Evolutionary conservation across 1,284 basidiomycete species (phyloP), one percentile per base, ranked within the genome.

Genomic region (Hemileia vastatrix): DNA sequence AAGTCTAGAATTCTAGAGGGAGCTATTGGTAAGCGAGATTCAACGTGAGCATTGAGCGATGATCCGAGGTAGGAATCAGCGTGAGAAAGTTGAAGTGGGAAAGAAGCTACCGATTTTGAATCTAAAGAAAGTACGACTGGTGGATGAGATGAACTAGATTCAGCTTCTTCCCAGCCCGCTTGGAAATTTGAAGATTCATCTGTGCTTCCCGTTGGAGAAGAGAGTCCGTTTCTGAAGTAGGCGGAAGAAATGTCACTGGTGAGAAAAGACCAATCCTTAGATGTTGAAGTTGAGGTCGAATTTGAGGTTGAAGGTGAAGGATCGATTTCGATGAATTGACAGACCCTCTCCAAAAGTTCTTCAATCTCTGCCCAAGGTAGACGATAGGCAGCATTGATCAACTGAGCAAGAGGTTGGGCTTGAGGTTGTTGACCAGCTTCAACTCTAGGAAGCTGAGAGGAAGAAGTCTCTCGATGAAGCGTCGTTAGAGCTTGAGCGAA

Each of bases 381-480:
- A 15, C 90, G 83, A 79, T 92, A 97, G 1, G 89, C 92, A 5
- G 88, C 90, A 71, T 95, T 95, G 70, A 97, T 83, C 81, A 96
- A 86, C 54, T 77, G 77, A 1, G 81, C 79, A 23, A 98, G 78
- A 15, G 87, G 82, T 3, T 78, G 80, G 0, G 84, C n/a, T n/a
- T n/a, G n/a, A n/a, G n/a, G n/a, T n/a, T n/a, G n/a, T n/a, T n/a
- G n/a, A n/a, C 60, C 36, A 40, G 8, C 15, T 15, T 40, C 36
- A 0, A 59, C 44, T 15, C 50, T 60, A 1, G 64, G 66, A 13
- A 43, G 24, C 1, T 43, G 15, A n/a, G 47, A 24, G 3, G 55
- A 47, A 11, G 64, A 54, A n/a, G n/a, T n/a, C n/a, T n/a, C n/a
- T n/a, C n/a, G 81, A 9, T 86, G 84, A 2, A 85, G 81, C 13